A percentile compares a stretch with the other conserved stretches of the same genome.
Conservation (phyloP, 2,329 filamentous ascomycete genomes). For the Orbilia quercus region DNA sequence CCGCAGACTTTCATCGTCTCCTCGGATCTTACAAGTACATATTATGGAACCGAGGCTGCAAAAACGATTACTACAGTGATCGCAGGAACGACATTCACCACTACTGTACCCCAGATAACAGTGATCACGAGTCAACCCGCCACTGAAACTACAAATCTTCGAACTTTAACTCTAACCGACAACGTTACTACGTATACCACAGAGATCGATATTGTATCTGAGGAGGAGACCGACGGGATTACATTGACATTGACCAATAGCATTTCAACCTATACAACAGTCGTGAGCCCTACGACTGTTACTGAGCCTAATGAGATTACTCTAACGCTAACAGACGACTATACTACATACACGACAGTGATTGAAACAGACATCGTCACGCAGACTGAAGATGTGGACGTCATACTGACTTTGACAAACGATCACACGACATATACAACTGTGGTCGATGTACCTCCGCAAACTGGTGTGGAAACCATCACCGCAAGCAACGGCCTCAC, state of each 20-base stretch:
- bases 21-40: slow-evolving; percentile 12
- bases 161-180: slow-evolving; percentile 9
- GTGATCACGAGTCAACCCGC: slow-evolving; percentile 1
- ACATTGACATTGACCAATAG: slow-evolving; percentile 9
- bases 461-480: too few species aligned
- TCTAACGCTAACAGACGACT: too few species aligned
- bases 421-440: too few species aligned
- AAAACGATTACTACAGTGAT: slow-evolving; percentile 9
- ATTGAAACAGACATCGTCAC: too few species aligned
- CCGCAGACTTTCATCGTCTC: slow-evolving; percentile 19
- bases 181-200: slow-evolving; percentile 16
- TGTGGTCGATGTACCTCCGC: too few species aligned
- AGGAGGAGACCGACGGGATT: neutral
- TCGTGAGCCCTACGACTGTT: neutral
- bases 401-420: too few species aligned
- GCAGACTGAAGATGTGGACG: too few species aligned
- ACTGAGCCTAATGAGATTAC: slow-evolving; percentile 1
- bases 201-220: neutral
- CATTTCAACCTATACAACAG: slow-evolving; percentile 17
- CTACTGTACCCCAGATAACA: neutral
- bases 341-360: too few species aligned
- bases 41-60: slow-evolving; percentile 22
- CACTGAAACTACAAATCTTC: neutral
- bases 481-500: too few species aligned
- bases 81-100: slow-evolving; percentile 3